A percentile compares a stretch with the other conserved stretches of the same genome.
Evolutionary conservation across 345 rosid genomes (phyloP).

Genomic region (Boechera divaricarpa): DNA sequence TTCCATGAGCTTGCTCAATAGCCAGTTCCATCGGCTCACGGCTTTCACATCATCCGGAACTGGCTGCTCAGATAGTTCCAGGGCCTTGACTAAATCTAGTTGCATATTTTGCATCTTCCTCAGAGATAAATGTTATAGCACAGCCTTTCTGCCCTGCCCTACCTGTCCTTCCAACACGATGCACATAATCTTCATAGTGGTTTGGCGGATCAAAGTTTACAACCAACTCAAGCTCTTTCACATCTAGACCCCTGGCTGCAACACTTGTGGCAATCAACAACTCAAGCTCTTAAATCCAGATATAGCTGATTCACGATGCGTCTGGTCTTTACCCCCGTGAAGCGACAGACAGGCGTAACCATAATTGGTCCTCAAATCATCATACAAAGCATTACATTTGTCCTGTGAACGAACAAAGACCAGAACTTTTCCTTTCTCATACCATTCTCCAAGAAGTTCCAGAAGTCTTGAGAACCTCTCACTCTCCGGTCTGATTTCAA

Average conservation of each 20-base stretch:
- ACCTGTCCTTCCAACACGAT: conserved; percentile 90
- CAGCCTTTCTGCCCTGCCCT: conserved; percentile 89
- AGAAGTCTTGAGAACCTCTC: conserved; percentile 71
- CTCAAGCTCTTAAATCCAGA: conserved; percentile 68
- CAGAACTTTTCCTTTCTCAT: conserved; percentile 77
- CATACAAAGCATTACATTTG: conserved; percentile 73
- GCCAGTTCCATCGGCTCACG: conserved; percentile 78
- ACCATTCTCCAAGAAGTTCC: conserved; percentile 87
- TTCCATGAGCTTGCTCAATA: conserved; percentile 85
- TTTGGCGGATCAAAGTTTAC: conserved; percentile 81
- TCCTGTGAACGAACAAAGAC: conserved; percentile 81
- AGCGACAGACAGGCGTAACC: conserved; percentile 83
- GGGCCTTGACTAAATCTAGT: conserved; percentile 86
- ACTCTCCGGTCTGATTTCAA: conserved; percentile 83
- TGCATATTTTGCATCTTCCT: conserved; percentile 89
- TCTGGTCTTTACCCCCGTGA: conserved; percentile 90
- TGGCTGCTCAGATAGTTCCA: conserved; percentile 87
- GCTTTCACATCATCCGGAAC: conserved; percentile 84
- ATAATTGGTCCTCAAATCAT: conserved; percentile 55
- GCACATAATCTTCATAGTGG: conserved; percentile 89
- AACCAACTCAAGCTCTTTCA: conserved; percentile 87
- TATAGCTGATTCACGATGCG: conserved; percentile 80
- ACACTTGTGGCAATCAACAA: conserved; percentile 79
- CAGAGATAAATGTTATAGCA: conserved; percentile 81
- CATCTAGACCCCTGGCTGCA: conserved; percentile 92